Conservation (phyloP, 2,329 filamentous ascomycete genomes). For the Plenodomus lindquistii region DNA sequence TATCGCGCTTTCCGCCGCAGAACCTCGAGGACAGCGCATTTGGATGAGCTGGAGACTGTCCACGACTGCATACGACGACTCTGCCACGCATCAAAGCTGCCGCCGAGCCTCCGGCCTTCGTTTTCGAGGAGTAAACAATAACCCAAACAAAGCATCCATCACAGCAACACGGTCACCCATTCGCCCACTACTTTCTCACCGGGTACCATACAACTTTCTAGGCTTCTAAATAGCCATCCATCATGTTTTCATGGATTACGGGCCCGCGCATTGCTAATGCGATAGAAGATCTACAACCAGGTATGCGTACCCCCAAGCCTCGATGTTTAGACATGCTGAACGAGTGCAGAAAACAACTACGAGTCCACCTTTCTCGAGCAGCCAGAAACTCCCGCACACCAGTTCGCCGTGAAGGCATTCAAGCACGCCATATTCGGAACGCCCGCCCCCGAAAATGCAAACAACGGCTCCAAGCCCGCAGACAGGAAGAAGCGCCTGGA, state of each 20-base stretch:
- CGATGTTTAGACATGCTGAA: conserved; percentile 13
- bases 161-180: conserved; percentile 4
- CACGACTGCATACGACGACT: background rate
- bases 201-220: background rate
- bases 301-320: conserved; percentile 16
- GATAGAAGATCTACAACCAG: conserved; percentile 42
- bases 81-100: conserved; percentile 1
- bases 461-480: conserved; percentile 23
- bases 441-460: conserved; percentile 56
- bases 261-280: conserved; percentile 44
- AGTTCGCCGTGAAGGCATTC: conserved; percentile 70
- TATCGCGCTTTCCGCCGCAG: conserved; percentile 6
- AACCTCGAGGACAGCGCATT: background rate
- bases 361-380: conserved; percentile 55
- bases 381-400: conserved; percentile 67
- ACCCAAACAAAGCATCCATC: conserved; percentile 34
- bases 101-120: conserved; percentile 14
- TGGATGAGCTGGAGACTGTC: background rate
- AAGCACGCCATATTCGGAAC: conserved; percentile 68
- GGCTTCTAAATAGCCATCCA: background rate
- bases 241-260: conserved; percentile 47
- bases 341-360: conserved; percentile 31
- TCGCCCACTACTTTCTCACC: background rate
- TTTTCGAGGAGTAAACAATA: conserved; percentile 39
- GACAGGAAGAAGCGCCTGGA: conserved; percentile 33